Base-by-base conservation (phyloP, 2,329 filamentous ascomycete species). In the Alternaria sp. region DNA sequence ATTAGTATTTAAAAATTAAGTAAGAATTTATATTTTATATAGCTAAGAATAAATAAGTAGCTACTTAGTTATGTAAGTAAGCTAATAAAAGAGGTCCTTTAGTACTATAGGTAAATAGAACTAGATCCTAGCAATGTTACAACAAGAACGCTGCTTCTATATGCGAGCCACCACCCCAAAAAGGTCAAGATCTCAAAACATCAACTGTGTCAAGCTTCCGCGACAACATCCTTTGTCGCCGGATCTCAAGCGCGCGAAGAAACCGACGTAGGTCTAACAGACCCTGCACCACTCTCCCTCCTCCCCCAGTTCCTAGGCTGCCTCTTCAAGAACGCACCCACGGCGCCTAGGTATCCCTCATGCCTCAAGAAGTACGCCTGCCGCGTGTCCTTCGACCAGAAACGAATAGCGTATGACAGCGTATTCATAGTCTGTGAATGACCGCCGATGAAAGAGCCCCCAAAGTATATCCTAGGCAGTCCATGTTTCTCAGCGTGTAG, bases 361-460 rank as follows among this genome's bases (percentile, higher is more conserved):
- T 99, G 96, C 6, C 96, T 87, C 63, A 99, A 79, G 79, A 99
- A 99, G 79, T 97, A 98, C 0, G 96, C 96, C 81, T 97, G 93
- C 81, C 97, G 97, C 75, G 90, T 86, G 45, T 94, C 95, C 77
- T 96, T 93, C 70, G 91, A 93, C 96, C 96, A 99, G 82, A 98
- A 99, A 72, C 93, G 93, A 82, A 99, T 97, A 76, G 95, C 96
- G 77, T 97, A 99, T 59, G 91, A 94, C 10, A 99, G 85, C 0
- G 96, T 98, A 80, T 98, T 97, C 88, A 99, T 99, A 12, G 96
- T 99, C 82, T 98, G 96, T 15, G 92, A 89, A 80, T 99, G 96
- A 44, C 96, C 96, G 45, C 96, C 90, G 77, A 99, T 98, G 78
- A 98, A 99, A 7, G 92, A 96, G 23, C 96, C 96, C 21, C 96